A percentile compares a stretch with the other conserved stretches of the same genome.
These are phyloP conservation scores for Sarocladium oryzae DNA, from an alignment of 2,329 filamentous ascomycete genomes.

Conservation along the genomic window DNA sequence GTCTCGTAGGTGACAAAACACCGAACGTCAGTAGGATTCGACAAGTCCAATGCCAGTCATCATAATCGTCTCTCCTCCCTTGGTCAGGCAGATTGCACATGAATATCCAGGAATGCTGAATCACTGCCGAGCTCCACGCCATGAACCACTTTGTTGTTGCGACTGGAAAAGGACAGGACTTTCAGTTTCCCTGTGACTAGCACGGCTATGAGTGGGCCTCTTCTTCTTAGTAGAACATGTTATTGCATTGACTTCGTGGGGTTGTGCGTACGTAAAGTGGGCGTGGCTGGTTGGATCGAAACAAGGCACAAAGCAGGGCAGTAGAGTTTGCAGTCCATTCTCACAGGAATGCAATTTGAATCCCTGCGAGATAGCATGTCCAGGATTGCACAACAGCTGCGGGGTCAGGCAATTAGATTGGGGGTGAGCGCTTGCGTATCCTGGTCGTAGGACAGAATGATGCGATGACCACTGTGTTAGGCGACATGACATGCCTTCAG, in stretches of 20 bases:
- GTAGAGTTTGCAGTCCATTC: not conserved
- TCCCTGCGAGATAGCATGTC: not conserved
- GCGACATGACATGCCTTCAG: not conserved
- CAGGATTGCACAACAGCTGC: not conserved
- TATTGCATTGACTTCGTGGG: slow-evolving; percentile 3
- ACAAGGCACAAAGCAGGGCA: not conserved
- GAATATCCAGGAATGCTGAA: not conserved
- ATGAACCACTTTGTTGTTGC: not conserved
- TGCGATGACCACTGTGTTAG: not conserved
- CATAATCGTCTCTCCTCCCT: not conserved
- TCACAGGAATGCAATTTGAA: not conserved
- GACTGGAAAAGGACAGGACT: no score
- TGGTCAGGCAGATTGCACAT: not conserved
- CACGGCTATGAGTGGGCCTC: slow-evolving; percentile 2
- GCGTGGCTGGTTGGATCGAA: not conserved
- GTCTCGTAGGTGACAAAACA: not conserved
- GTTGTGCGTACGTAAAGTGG: slow-evolving; percentile 1
- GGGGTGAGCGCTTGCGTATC: not conserved
- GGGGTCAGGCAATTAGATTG: not conserved
- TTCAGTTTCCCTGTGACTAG: not conserved
- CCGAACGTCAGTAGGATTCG: no score
- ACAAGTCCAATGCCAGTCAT: no score
- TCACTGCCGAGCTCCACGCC: slow-evolving; percentile 1
- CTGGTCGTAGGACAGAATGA: not conserved
- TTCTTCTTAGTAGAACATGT: not conserved